Base-by-base conservation (phyloP, 1,284 basidiomycete species). In the Sporisorium scitamineum region DNA sequence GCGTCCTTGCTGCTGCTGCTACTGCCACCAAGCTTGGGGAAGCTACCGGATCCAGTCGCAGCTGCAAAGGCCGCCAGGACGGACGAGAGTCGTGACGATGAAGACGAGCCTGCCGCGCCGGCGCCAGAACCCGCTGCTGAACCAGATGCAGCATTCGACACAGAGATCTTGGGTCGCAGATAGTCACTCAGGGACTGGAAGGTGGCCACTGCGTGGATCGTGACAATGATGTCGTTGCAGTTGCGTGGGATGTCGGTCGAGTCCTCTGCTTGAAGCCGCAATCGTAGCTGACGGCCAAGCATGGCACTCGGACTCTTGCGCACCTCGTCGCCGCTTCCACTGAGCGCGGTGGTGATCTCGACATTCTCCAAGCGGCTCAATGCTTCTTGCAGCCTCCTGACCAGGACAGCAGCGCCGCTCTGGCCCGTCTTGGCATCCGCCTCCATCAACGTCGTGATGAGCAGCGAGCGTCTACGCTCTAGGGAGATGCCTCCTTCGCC, bases 1-100 rank as follows among this genome's bases (percentile, higher is more conserved):
- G 42, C 51, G 4, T 90, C 90, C 86, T 91, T 92, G 34, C 91
- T 93, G 76, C 92, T 93, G 27, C 32, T 31, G 44, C 53, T 45
- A 47, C 70, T 57, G 54, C 56, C 50, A 42, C 53, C 48, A 20
- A 69, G 65, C 47, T 71, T 62, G 10, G 69, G 65, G 57, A 65
- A 72, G 16, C 58, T 65, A 16, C 65, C 58, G 14, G 69, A 62
- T 22, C 87, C 87, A 7, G 86, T 91, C 0, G 92, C 91, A 5
- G 86, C 87, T 5, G 94, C 91, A 54, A 97, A 89, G 3, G 95
- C 93, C 27, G 95, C 94, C 50, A 98, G 90, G 90, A 97, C 94
- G 41, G 92, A 92, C 4, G 93, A 93, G 14, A 97, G 86, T 14
- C 94, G 89, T 16, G 92, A 91, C 20, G 63, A 61, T 14, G 70